Evolutionary conservation across 441 rosid species (phyloP), one percentile per base, ranked within the genome.

Genomic region (Gossypium gossypioides): DNA sequence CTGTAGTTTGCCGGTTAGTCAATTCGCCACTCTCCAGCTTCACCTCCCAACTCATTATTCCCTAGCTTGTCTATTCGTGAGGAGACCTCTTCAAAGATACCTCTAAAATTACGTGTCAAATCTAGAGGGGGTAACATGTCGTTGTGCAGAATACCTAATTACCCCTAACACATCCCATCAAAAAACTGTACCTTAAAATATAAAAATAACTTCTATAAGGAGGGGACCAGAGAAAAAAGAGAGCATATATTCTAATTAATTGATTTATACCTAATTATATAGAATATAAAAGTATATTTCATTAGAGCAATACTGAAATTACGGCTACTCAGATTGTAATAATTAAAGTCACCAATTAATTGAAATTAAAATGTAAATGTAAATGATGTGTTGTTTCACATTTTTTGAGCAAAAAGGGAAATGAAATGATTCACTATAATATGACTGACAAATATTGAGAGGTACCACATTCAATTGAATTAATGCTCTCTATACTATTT

Each of bases 1-100:
- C 2, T 0, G 0, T 0, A 37, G 0, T 37, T 37, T 7, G 42
- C 0, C 10, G 0, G 0, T 37, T 37, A 37, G 42, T 37, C 10
- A 37, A 37, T 37, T 37, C 2, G 0, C 2, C 42, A 37, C 10
- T 37, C 0, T 37, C 42, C 10, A 37, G 2, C 10, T 37, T 37
- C 42, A 1, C 0, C 42, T 37, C 10, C 4, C 10, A 37, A 0
- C 42, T 37, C 42, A 7, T 37, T 37, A 2, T 7, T 37, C 2
- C 4, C 0, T 0, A 37, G 0, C 42, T 37, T 0, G 0, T 0
- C 2, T 37, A 7, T 2, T 37, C 10, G 0, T 7, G 42, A 1
- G 10, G 42, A 37, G 42, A 10, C 2, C 0, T 0, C 2, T 37
- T 37, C 10, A 7, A 0, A 37, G 0, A 37, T 37, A 7, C 0